A percentile compares a stretch with the other conserved stretches of the same genome.
These are phyloP conservation scores for Multifurca ochricompacta DNA, from an alignment of 768 basidiomycete genomes.

Conservation along the genomic window DNA sequence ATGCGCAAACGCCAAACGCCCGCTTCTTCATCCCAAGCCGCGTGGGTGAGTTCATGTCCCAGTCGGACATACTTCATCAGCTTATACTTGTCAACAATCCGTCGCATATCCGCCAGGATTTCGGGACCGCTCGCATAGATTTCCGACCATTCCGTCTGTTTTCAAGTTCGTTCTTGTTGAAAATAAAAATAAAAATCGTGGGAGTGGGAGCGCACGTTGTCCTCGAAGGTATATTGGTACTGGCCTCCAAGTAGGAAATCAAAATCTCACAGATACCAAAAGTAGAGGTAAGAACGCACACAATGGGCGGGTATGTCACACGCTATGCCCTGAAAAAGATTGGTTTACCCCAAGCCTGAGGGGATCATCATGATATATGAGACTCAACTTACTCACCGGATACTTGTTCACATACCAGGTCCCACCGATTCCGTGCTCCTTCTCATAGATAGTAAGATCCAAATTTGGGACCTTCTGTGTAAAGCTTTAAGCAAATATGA, in stretches of 20 bases:
- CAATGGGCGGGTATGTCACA: conserved; percentile 17
- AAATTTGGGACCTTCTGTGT: conserved; percentile 46
- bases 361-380: not conserved
- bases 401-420: conserved; percentile 46
- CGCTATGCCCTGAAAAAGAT: conserved; percentile 8
- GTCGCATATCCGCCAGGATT: conserved; percentile 47
- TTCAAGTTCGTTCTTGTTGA: no score
- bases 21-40: conserved; percentile 7
- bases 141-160: conserved; percentile 19
- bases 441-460: conserved; percentile 51
- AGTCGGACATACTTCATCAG: conserved; percentile 47
- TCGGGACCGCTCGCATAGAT: conserved; percentile 26
- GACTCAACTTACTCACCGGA: conserved; percentile 4
- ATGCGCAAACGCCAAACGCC: conserved; percentile 8
- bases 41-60: conserved; percentile 31
- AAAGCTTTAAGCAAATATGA: conserved; percentile 30
- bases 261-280: no score
- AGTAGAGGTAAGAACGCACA: not conserved
- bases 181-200: not conserved
- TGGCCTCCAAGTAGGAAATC: no score
- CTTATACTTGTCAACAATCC: conserved; percentile 49
- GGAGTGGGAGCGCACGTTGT: conserved; percentile 6
- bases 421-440: conserved; percentile 51
- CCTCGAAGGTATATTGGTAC: conserved; percentile 17
- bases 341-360: no score